Conservation (phyloP, 371 early-diverging fungal genomes). For the Actinomortierella ambigua region DNA sequence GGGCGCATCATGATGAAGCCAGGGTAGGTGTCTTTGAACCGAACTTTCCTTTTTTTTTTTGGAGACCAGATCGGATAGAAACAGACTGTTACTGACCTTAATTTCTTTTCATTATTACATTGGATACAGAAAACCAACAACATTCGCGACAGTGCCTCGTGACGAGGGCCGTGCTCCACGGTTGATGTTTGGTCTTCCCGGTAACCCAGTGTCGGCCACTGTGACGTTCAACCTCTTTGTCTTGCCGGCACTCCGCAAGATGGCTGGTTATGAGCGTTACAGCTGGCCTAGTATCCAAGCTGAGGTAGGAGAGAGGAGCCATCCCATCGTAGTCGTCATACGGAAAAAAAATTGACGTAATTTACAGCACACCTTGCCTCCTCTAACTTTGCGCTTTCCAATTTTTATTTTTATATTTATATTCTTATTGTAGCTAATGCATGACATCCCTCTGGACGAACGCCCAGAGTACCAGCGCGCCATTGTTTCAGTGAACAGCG, state of each 20-base stretch:
- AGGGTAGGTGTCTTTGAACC: slow-evolving; percentile 52
- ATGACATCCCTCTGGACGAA: slow-evolving; percentile 68
- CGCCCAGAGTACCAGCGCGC: slow-evolving; percentile 90
- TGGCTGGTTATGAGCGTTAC: slow-evolving; percentile 65
- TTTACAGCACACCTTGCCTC: background rate
- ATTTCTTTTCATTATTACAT: background rate
- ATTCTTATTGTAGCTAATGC: slow-evolving; percentile 45
- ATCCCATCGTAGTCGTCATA: background rate
- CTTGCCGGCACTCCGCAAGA: slow-evolving; percentile 78
- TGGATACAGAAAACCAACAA: slow-evolving; percentile 84
- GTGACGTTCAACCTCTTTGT: slow-evolving; percentile 92
- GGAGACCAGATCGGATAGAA: background rate
- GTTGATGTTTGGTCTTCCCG: slow-evolving; percentile 88
- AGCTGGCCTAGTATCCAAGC: slow-evolving; percentile 60
- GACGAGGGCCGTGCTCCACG: slow-evolving; percentile 36
- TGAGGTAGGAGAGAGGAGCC: slow-evolving; percentile 50
- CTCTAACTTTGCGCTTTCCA: background rate
- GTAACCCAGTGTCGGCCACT: slow-evolving; percentile 91
- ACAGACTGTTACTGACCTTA: background rate
- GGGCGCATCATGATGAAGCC: slow-evolving; percentile 94
- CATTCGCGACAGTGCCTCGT: slow-evolving; percentile 79
- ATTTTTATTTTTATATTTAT: background rate
- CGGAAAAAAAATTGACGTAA: background rate
- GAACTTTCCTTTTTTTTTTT: background rate
- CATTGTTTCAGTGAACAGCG: slow-evolving; percentile 46